Base-by-base conservation (phyloP, 306 rosid species). In the Casuarina glauca region DNA sequence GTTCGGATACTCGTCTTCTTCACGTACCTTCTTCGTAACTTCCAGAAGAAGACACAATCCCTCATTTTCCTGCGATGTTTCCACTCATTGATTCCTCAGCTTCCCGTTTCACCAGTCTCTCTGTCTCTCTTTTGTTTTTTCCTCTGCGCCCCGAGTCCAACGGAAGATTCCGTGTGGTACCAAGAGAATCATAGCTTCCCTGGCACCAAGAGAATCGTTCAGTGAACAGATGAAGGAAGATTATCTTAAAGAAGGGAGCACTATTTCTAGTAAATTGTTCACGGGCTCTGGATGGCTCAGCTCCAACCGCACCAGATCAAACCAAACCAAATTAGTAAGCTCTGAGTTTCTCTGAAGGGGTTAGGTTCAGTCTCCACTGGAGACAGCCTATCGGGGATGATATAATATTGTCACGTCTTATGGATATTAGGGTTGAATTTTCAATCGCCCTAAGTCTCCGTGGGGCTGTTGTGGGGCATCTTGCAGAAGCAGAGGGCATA, bases 1-100 rank as follows among this genome's bases (percentile, higher is more conserved):
- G 32, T 26, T 26, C 32, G 32, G 32, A 26, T 26, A 26, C 32
- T 26, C 32, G 32, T 26, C 51, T 62, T 67, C 53, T 44, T 48
- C 52, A 70, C 3, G 70, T 57, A 74, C 8, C 55, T 79, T 79
- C 78, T 73, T 41, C 16, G 46, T 51, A 42, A 58, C 51, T 72
- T 79, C 78, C 69, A 50, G n/a, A 50, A 66, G 49, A 63, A 61
- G 19, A 10, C 13, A 13, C 6, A 45, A 57, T 26, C 8, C 38
- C 32, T 66, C 4, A 7, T 12, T 66, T 66, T 42, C 50, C 71
- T 66, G 71, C 50, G 46, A 8, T 35, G 68, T 36, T 35, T 35
- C 64, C 68, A 61, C 64, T 2, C 38, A 63, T 38, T 38, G 9
- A 13, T 63, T 63, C 69, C n/a, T 20, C 61, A 38, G n/a, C 46